Evolutionary conservation across 2,329 filamentous ascomycete species (phyloP).

Genomic region (Aspergillus sp.): DNA sequence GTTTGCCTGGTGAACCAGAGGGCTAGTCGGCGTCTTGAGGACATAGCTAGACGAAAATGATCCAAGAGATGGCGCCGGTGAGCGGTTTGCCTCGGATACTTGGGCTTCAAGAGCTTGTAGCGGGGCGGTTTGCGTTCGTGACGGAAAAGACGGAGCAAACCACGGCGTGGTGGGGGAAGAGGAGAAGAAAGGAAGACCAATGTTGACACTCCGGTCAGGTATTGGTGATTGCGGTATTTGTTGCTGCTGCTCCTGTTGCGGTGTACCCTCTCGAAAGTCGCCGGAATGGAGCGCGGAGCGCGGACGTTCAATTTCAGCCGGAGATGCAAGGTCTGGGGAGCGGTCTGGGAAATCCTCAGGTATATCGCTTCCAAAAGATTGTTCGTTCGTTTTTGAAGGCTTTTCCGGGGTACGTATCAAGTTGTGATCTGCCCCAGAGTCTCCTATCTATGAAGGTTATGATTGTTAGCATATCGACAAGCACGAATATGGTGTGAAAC

Average conservation of each 20-base stretch:
- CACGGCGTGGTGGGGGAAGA: conserved; percentile 60
- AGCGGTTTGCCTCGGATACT: conserved; percentile 25
- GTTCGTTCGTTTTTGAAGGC: conserved; percentile 20
- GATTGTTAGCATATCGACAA: neutral
- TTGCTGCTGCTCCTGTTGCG: conserved; percentile 24
- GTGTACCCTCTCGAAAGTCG: conserved; percentile 55
- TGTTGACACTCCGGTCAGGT: conserved; percentile 15
- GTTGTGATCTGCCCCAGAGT: conserved; percentile 12
- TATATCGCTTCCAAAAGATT: conserved; percentile 15
- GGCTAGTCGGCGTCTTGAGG: conserved; percentile 86
- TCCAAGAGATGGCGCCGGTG: conserved; percentile 61
- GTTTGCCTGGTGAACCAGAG: conserved; percentile 83
- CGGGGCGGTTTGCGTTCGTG: conserved; percentile 17
- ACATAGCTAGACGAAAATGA: conserved; percentile 78
- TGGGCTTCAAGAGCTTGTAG: conserved; percentile 17
- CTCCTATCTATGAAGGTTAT: conserved; percentile 10
- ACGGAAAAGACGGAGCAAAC: conserved; percentile 41
- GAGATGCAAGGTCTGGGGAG: conserved; percentile 50
- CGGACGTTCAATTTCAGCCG: conserved; percentile 73
- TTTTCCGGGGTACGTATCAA: conserved; percentile 26
- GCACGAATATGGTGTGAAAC: neutral
- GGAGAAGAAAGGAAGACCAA: conserved; percentile 23
- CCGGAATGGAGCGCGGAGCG: conserved; percentile 69
- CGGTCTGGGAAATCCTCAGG: conserved; percentile 28
- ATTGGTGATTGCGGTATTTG: conserved; percentile 24